phyloP scores from a whole-genome alignment of 768 basidiomycete species.

The Rhizopogon roseolus region DNA sequence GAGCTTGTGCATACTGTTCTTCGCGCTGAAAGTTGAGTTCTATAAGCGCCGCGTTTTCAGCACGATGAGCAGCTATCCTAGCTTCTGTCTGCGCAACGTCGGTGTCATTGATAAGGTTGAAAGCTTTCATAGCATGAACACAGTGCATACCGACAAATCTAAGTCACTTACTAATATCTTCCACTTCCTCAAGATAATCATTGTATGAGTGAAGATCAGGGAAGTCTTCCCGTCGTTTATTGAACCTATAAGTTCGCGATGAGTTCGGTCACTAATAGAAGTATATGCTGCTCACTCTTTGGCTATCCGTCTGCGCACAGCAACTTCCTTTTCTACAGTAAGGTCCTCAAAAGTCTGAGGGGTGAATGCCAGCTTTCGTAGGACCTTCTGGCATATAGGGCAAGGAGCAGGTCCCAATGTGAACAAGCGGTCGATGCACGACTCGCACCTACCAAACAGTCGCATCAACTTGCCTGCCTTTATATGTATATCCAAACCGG shows the following conservation, averaged over 20 bases:
- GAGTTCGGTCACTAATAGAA: background rate
- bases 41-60: slow-evolving; percentile 78
- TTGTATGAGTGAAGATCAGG: slow-evolving; percentile 75
- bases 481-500: background rate
- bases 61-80: slow-evolving; percentile 72
- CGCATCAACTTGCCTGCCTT: slow-evolving; percentile 5
- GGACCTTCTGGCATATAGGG: slow-evolving; percentile 83
- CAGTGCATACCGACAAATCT: background rate
- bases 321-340: slow-evolving; percentile 90
- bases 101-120: slow-evolving; percentile 91
- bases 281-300: slow-evolving; percentile 61
- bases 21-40: slow-evolving; percentile 82
- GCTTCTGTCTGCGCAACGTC: slow-evolving; percentile 79
- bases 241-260: slow-evolving; percentile 58
- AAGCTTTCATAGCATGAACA: slow-evolving; percentile 46
- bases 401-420: slow-evolving; percentile 95
- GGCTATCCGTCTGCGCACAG: slow-evolving; percentile 78
- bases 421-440: slow-evolving; percentile 94
- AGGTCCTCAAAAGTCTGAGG: slow-evolving; percentile 95
- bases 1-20: slow-evolving; percentile 64
- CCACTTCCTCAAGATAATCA: slow-evolving; percentile 93
- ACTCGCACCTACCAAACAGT: slow-evolving; percentile 82
- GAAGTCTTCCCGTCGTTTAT: slow-evolving; percentile 92
- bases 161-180: slow-evolving; percentile 69
- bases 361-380: slow-evolving; percentile 91